Evolutionary conservation across 169 alveolate species (phyloP).

Genomic region (Plasmodium malariae): DNA sequence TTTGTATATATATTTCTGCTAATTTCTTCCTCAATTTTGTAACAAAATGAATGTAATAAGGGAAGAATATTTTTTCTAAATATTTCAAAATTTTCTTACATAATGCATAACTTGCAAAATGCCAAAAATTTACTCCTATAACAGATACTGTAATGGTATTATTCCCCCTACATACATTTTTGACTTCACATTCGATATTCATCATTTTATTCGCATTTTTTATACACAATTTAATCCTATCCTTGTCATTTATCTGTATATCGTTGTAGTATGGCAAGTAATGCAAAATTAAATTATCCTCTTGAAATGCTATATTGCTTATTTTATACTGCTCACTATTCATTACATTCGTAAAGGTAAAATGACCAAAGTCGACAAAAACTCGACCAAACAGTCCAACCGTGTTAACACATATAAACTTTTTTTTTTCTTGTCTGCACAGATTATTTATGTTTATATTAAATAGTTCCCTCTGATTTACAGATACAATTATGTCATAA

Average conservation of each 20-base stretch:
- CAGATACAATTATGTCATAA: slow-evolving; percentile 45
- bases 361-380: slow-evolving; percentile 60
- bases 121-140: not conserved
- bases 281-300: slow-evolving; percentile 1
- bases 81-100: not conserved
- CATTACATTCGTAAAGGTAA: slow-evolving; percentile 8
- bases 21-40: slow-evolving; percentile 7
- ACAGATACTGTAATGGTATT: slow-evolving; percentile 22
- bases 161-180: slow-evolving; percentile 12
- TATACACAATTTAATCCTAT: not conserved
- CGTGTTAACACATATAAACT: slow-evolving; percentile 66
- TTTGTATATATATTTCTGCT: not conserved
- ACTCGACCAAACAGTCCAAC: slow-evolving; percentile 68
- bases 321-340: slow-evolving; percentile 24
- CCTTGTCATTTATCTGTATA: slow-evolving; percentile 34
- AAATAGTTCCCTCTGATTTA: slow-evolving; percentile 31
- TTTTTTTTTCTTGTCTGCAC: slow-evolving; percentile 40
- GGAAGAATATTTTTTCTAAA: not conserved
- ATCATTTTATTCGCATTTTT: not conserved
- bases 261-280: slow-evolving; percentile 26
- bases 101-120: not conserved
- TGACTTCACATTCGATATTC: slow-evolving; percentile 8
- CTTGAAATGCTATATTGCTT: slow-evolving; percentile 33
- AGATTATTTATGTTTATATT: slow-evolving; percentile 41
- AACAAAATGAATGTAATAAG: slow-evolving; percentile 1